A percentile compares a stretch with the other conserved stretches of the same genome.
phyloP scores from a whole-genome alignment of 2,329 filamentous ascomycete genomes.

The Trichothecium sympodiale region DNA sequence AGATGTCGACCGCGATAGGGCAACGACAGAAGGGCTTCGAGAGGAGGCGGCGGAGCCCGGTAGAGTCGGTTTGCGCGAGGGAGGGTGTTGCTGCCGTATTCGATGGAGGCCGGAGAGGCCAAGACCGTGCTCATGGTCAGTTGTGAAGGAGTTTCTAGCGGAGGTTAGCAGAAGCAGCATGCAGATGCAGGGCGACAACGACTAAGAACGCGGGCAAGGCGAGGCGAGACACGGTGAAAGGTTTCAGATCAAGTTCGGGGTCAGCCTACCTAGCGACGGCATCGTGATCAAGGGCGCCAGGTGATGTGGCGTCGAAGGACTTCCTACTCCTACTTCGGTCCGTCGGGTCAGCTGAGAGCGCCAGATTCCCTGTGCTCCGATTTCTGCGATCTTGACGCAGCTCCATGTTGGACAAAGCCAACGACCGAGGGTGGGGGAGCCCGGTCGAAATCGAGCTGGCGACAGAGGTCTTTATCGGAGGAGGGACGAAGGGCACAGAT shows the following conservation, averaged over 20 bases:
- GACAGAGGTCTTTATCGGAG: no score
- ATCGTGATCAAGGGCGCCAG: constrained; percentile 51
- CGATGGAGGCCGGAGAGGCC: constrained; percentile 80
- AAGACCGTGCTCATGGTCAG: constrained; percentile 79
- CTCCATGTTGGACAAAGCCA: no score
- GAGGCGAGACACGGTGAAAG: constrained; percentile 2
- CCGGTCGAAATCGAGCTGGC: no score
- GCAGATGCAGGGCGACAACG: not conserved
- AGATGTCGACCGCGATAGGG: constrained; percentile 57
- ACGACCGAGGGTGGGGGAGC: no score
- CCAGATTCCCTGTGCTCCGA: constrained; percentile 52
- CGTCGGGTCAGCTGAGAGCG: constrained; percentile 34
- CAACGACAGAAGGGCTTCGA: constrained; percentile 43
- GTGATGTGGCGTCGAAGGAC: constrained; percentile 63
- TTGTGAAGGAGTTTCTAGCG: constrained; percentile 65
- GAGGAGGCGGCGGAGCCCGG: constrained; percentile 53
- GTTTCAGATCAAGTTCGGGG: constrained; percentile 9
- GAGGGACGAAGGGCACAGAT: no score
- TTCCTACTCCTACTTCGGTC: constrained; percentile 56
- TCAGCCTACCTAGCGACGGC: constrained; percentile 56
- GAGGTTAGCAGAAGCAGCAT: constrained; percentile 7
- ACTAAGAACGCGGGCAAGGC: not conserved
- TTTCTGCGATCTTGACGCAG: constrained; percentile 32
- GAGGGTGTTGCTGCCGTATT: constrained; percentile 73
- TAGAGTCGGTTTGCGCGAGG: constrained; percentile 52